These are phyloP conservation scores for Cyberlindnera japonica DNA, from an alignment of 805 yeast species.

Conservation along the genomic window DNA sequence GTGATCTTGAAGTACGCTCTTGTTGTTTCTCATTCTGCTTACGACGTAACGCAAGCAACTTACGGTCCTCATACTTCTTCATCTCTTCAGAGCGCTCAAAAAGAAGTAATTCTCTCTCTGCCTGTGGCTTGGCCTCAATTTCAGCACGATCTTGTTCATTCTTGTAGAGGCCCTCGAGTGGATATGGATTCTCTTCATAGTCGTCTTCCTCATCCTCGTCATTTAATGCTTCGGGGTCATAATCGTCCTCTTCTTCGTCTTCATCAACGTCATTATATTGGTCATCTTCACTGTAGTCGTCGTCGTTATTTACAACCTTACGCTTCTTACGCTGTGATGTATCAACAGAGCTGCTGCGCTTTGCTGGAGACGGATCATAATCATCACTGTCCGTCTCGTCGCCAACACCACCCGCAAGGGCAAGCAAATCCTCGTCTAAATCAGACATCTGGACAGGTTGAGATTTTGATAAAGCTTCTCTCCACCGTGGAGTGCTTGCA, in stretches of 20 bases:
- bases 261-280: conserved; percentile 31
- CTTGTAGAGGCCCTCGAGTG: conserved; percentile 86
- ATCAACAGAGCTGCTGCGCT: conserved; percentile 25
- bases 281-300: conserved; percentile 16
- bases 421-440: conserved; percentile 92
- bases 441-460: conserved; percentile 42
- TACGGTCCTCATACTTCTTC: conserved; percentile 83
- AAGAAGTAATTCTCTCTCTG: conserved; percentile 85
- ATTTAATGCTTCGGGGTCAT: conserved; percentile 39
- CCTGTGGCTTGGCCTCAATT: conserved; percentile 74
- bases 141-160: conserved; percentile 71
- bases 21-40: conserved; percentile 43
- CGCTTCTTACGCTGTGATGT: conserved; percentile 26
- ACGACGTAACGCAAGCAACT: conserved; percentile 79
- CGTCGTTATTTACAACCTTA: conserved; percentile 23
- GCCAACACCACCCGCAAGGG: conserved; percentile 78
- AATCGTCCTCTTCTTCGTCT: conserved; percentile 38
- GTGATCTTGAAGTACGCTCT: conserved; percentile 35
- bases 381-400: conserved; percentile 27
- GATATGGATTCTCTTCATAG: conserved; percentile 70
- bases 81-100: conserved; percentile 91
- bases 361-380: conserved; percentile 34
- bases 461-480: background rate
- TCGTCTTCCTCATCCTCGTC: conserved; percentile 35
- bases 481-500: too few relatives aligned